Evolutionary conservation across 805 yeast species (phyloP).

Genomic region (Lipomyces mesembrius): DNA sequence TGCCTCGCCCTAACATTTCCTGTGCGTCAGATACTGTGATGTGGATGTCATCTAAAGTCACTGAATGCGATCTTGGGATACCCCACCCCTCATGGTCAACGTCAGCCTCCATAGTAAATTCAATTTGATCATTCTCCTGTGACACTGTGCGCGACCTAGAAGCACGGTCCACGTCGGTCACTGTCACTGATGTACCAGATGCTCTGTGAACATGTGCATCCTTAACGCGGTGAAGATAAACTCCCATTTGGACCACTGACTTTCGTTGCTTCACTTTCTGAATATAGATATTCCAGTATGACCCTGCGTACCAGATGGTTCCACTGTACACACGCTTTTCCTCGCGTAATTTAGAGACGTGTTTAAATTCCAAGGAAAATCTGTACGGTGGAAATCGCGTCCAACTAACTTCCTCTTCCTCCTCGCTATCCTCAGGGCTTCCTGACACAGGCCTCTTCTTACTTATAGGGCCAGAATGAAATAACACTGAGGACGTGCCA

Average conservation of each 20-base stretch:
- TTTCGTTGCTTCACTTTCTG: constrained; percentile 54
- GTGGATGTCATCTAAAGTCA: not conserved
- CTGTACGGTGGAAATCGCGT: constrained; percentile 59
- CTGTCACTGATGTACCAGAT: constrained; percentile 16
- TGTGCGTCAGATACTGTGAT: not conserved
- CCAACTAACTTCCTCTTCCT: constrained; percentile 18
- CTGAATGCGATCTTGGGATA: not conserved
- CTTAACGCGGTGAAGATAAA: constrained; percentile 58
- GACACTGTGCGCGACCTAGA: constrained; percentile 4
- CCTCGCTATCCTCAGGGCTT: constrained; percentile 3
- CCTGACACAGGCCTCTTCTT: not conserved
- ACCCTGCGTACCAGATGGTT: constrained; percentile 65
- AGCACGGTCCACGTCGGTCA: not conserved
- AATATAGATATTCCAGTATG: constrained; percentile 61
- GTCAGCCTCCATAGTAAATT: constrained; percentile 2
- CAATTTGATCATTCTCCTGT: not conserved
- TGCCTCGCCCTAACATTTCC: not conserved
- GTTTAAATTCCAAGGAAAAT: constrained; percentile 57
- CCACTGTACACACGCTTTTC: constrained; percentile 57
- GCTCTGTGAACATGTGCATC: constrained; percentile 10
- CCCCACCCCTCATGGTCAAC: constrained; percentile 7
- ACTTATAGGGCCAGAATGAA: not conserved
- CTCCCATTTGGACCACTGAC: constrained; percentile 56
- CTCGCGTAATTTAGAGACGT: constrained; percentile 52
- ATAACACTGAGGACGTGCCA: constrained; percentile 47